Evolutionary conservation across 352 stramenopile species (phyloP).

Genomic region (Pythium coloratum): DNA sequence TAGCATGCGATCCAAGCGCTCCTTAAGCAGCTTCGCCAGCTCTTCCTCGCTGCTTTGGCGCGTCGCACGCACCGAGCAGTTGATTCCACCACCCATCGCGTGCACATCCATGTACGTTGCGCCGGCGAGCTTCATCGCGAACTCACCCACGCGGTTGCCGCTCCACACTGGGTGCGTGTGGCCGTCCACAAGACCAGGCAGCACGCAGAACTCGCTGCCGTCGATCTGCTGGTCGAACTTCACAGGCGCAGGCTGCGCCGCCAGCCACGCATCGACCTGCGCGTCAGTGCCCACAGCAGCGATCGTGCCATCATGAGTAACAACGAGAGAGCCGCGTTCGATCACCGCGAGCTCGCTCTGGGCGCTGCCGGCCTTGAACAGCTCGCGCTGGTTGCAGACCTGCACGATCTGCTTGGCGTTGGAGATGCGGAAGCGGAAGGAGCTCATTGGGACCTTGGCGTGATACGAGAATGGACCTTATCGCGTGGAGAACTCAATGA

Average conservation of each 20-base stretch:
- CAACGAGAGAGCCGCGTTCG: slow-evolving; percentile 56
- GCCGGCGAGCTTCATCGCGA: slow-evolving; percentile 84
- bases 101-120: slow-evolving; percentile 88
- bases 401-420: slow-evolving; percentile 75
- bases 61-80: slow-evolving; percentile 76
- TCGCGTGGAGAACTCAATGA: too few relatives aligned
- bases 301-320: slow-evolving; percentile 54
- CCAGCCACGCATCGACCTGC: slow-evolving; percentile 60
- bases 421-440: slow-evolving; percentile 64
- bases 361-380: slow-evolving; percentile 59
- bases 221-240: slow-evolving; percentile 75
- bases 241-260: slow-evolving; percentile 53
- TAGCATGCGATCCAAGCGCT: slow-evolving; percentile 73
- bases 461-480: neutral
- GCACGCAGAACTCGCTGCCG: slow-evolving; percentile 60
- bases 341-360: slow-evolving; percentile 69
- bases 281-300: slow-evolving; percentile 56
- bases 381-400: slow-evolving; percentile 61
- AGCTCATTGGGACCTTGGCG: slow-evolving; percentile 46
- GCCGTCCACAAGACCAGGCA: slow-evolving; percentile 79
- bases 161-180: slow-evolving; percentile 87
- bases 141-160: slow-evolving; percentile 84
- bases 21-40: slow-evolving; percentile 45
- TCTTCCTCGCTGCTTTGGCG: slow-evolving; percentile 64
- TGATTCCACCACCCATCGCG: slow-evolving; percentile 74